Base-by-base conservation (phyloP, 768 basidiomycete genomes). In the Phylloporus sp. region DNA sequence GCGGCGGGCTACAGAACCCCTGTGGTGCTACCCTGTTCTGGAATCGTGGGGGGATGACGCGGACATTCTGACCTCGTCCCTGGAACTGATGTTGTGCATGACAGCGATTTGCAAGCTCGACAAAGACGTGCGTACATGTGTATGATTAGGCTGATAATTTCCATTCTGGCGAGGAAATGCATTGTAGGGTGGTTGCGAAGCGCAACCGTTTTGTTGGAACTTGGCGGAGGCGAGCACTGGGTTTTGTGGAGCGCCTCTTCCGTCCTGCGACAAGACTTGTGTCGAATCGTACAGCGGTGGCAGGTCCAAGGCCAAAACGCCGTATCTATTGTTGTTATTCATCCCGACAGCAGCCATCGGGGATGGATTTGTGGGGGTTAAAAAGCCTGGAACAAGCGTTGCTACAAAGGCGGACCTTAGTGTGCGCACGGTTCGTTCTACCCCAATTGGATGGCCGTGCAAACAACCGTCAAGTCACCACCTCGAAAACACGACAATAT, bases 381-480 rank as follows among this genome's bases (percentile, higher is more conserved):
- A 48, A 42, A 41, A 11, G 9, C n/a, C n/a, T n/a, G 9, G 27
- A 24, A 17, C 9, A 3, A 9, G 24, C 9, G 23, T 13, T 14
- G 46, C 21, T 38, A 21, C 42, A 42, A 26, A 13, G 40, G 52
- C 38, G 35, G n/a, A 3, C 5, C 20, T 18, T 17, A n/a, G n/a
- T 7, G 38, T 17, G 37, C 44, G 38, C 40, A 50, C 33, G 2
- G n/a, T 14, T 9, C 13, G 31, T 11, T 17, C 46, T 18, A 44
- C 57, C 27, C 17, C 46, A 47, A 60, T 37, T 28, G 4, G 9
- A 11, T 27, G 2, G 54, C 21, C 29, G 17, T 0, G 17, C 37
- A 59, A 59, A 59, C 56, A 59, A 53, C 36, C 31, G 43, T 60
- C 59, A 60, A 61, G 55, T 20, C 10, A 3, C 4, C 34, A 6